These are phyloP conservation scores for Cylindricascospora bacillispora DNA, from an alignment of 1,139 yeast genomes.

Conservation along the genomic window DNA sequence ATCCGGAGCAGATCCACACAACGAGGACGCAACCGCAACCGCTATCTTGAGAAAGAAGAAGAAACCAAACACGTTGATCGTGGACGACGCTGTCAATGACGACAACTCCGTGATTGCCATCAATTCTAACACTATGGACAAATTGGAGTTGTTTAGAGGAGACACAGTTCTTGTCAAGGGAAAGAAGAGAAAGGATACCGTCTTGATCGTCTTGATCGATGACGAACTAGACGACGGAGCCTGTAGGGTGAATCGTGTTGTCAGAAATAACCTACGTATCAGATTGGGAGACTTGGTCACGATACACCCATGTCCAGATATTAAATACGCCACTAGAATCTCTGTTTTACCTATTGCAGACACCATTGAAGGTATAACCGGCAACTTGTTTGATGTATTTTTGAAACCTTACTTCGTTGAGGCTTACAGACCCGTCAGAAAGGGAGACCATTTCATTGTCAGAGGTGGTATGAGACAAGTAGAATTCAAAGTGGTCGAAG, in stretches of 20 bases:
- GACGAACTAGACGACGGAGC: slow-evolving; percentile 96
- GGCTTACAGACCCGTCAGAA: slow-evolving; percentile 97
- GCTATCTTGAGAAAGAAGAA: slow-evolving; percentile 95
- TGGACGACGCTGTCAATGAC: slow-evolving; percentile 94
- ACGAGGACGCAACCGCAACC: slow-evolving; percentile 87
- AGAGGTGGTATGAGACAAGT: slow-evolving; percentile 99
- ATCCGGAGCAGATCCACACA: slow-evolving; percentile 38
- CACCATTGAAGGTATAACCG: slow-evolving; percentile 95
- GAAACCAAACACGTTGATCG: slow-evolving; percentile 85
- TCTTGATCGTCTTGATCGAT: slow-evolving; percentile 89
- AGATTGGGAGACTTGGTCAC: slow-evolving; percentile 88
- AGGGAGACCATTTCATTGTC: slow-evolving; percentile 91
- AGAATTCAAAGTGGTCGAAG: slow-evolving; percentile 95
- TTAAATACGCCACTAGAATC: slow-evolving; percentile 85
- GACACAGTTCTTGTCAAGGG: slow-evolving; percentile 97
- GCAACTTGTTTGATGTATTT: slow-evolving; percentile 92
- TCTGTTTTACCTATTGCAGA: slow-evolving; percentile 97
- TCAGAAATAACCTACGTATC: slow-evolving; percentile 87
- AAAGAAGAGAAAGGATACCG: slow-evolving; percentile 95
- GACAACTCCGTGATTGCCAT: slow-evolving; percentile 94
- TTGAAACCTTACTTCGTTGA: slow-evolving; percentile 97
- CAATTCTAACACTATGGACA: slow-evolving; percentile 92
- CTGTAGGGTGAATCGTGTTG: slow-evolving; percentile 88
- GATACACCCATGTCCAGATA: slow-evolving; percentile 93
- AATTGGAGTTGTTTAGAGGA: slow-evolving; percentile 89